Conservation (phyloP, 805 yeast genomes). For the Candida xiaguanensis region DNA sequence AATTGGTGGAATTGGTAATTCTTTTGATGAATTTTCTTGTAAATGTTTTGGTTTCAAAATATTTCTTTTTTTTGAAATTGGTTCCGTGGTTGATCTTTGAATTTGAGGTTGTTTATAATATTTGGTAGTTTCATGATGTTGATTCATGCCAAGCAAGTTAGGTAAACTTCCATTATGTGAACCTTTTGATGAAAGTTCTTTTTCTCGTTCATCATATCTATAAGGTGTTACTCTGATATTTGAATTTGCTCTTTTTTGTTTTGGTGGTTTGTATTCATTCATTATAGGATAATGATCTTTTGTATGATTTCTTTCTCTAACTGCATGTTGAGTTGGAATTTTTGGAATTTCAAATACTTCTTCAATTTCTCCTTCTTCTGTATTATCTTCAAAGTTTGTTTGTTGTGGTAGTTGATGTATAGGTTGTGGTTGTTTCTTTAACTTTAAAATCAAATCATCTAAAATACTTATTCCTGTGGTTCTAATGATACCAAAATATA, state of each 20-base stretch:
- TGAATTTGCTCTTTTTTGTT: constrained; percentile 6
- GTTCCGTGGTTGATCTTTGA: constrained; percentile 2
- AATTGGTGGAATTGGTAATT: constrained; percentile 17
- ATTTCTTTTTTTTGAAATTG: not conserved
- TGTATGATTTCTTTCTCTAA: not conserved
- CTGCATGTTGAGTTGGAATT: constrained; percentile 1
- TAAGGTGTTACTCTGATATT: constrained; percentile 9
- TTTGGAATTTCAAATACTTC: not conserved
- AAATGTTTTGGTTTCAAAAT: not conserved
- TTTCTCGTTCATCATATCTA: constrained; percentile 8
- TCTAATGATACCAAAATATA: not conserved
- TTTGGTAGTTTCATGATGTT: not conserved
- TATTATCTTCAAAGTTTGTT: constrained; percentile 1
- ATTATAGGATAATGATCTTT: constrained; percentile 1
- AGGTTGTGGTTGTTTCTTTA: not conserved
- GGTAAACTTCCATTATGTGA: not conserved
- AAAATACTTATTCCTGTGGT: not conserved
- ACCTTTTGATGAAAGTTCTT: not conserved
- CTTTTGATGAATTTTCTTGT: constrained; percentile 6
- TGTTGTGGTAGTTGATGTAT: not conserved
- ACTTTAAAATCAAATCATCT: not conserved
- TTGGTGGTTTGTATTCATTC: constrained; percentile 2
- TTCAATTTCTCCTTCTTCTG: not conserved
- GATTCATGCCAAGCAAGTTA: not conserved
- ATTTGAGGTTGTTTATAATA: not conserved